Evolutionary conservation across 202 grass and related monocot genomes (phyloP).

Genomic region (Digitaria exilis): DNA sequence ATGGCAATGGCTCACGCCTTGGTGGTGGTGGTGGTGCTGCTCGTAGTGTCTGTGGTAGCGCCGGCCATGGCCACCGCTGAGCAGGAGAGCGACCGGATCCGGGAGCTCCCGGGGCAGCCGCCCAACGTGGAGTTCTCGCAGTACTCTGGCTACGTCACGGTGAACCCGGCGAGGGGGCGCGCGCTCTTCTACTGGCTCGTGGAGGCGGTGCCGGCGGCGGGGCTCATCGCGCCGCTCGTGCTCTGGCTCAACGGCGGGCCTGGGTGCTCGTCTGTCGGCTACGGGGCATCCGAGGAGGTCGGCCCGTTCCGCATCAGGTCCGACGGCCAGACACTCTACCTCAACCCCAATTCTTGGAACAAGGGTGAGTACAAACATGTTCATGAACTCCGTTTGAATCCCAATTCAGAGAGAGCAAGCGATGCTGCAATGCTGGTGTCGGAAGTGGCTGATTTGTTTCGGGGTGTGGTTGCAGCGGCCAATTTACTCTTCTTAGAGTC

Average conservation of each 20-base stretch:
- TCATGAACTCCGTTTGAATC: background rate
- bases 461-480: slow-evolving; percentile 61
- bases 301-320: slow-evolving; percentile 90
- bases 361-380: slow-evolving; percentile 54
- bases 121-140: slow-evolving; percentile 67
- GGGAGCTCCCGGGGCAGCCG: slow-evolving; percentile 75
- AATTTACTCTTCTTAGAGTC: slow-evolving; percentile 98
- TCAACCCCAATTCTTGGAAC: slow-evolving; percentile 92
- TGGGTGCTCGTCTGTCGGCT: slow-evolving; percentile 86
- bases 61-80: slow-evolving; percentile 21
- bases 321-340: slow-evolving; percentile 69
- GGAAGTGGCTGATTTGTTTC: slow-evolving; percentile 25
- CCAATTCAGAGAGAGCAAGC: background rate
- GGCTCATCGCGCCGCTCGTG: slow-evolving; percentile 70
- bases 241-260: slow-evolving; percentile 98
- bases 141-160: slow-evolving; percentile 90
- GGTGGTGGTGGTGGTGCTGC: slow-evolving; percentile 37
- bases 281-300: slow-evolving; percentile 95
- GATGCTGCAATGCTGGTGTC: background rate
- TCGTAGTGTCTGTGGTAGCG: background rate
- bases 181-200: slow-evolving; percentile 99
- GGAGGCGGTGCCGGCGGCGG: slow-evolving; percentile 67
- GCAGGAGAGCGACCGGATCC: slow-evolving; percentile 82
- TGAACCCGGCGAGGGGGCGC: slow-evolving; percentile 64
- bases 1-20: slow-evolving; percentile 36